Conservation (phyloP, 192 early-diverging fungal species). For the Entrophospora sp. region DNA sequence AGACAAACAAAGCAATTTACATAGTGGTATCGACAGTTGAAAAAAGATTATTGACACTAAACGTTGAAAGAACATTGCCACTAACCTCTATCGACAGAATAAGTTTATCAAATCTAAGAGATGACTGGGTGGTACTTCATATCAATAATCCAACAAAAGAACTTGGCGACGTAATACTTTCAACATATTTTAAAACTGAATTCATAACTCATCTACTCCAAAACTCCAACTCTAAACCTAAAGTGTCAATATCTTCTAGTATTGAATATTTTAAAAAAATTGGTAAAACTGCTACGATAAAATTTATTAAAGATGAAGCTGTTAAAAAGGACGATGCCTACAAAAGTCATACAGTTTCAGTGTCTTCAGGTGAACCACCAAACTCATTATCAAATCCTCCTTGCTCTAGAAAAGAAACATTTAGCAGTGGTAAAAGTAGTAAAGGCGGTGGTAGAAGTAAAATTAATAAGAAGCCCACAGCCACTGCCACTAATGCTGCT, state of each 20-base stretch:
- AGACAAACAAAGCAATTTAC: constrained; percentile 50
- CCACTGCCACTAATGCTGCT: constrained; percentile 9
- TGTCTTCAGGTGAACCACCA: constrained; percentile 54
- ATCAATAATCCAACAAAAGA: constrained; percentile 41
- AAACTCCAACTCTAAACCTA: constrained; percentile 47
- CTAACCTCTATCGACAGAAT: constrained; percentile 46
- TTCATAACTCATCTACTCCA: constrained; percentile 52
- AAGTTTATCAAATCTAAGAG: constrained; percentile 59
- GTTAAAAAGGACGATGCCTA: constrained; percentile 43
- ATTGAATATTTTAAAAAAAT: constrained; percentile 68
- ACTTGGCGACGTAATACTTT: constrained; percentile 53
- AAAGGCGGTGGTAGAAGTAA: constrained; percentile 20
- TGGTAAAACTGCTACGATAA: constrained; percentile 59
- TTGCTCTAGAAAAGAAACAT: constrained; percentile 22
- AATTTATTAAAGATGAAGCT: constrained; percentile 65
- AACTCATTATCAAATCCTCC: constrained; percentile 41
- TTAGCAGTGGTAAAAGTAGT: constrained; percentile 25
- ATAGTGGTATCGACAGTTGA: constrained; percentile 51
- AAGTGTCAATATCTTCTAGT: constrained; percentile 44
- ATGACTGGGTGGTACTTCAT: constrained; percentile 66
- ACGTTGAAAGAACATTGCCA: constrained; percentile 43
- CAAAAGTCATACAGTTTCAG: constrained; percentile 61
- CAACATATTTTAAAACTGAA: constrained; percentile 67
- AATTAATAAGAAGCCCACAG: constrained; percentile 19
- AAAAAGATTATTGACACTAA: constrained; percentile 43